Base-by-base conservation (phyloP, 2,329 filamentous ascomycete genomes). In the Cercospora sp. region DNA sequence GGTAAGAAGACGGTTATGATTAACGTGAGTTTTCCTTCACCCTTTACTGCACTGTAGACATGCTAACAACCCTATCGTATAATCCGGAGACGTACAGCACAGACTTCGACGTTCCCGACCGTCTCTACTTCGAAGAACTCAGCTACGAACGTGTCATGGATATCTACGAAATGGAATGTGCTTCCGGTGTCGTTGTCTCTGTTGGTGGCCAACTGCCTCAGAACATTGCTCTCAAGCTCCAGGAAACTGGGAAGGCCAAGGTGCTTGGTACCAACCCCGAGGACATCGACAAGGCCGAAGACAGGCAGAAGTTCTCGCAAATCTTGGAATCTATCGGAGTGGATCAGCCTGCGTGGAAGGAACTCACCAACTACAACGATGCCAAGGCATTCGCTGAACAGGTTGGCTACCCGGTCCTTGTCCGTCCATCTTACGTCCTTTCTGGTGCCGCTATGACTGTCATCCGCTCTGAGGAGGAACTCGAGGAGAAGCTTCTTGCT, bases 401-500 rank as follows among this genome's bases (percentile, higher is more conserved):
- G 74, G 95, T 98, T 71, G 89, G 90, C 72, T 99, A 97, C 82
- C 95, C 95, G 18, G 95, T 99, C 48, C 88, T 99, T 61, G 94
- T 98, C 72, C 92, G 95, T 69, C 95, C 95, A 60, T 92, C 89
- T 75, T 99, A 99, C 80, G 95, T 99, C 65, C 89, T 99, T 60
- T 98, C 95, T 36, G 95, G 95, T 79, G 95, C 95, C 74, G 95
- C 95, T 77, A 99, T 99, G 95, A 98, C 93, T 64, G 95, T 98
- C 75, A 97, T 99, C 76, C 90, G 88, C 79, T 92, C 89, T 80
- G 87, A 93, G 74, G 89, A 90, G 73, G 94, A 99, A 78, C 89
- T 99, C 67, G 92, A 97, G 84, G 92, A 97, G 72, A 98, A 98
- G 86, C 90, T 99, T 6, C 88, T 93, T 78, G 94, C 94, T 71